Conservation (phyloP, 257 asterid genomes). For the Ajuga chamaepitys region DNA sequence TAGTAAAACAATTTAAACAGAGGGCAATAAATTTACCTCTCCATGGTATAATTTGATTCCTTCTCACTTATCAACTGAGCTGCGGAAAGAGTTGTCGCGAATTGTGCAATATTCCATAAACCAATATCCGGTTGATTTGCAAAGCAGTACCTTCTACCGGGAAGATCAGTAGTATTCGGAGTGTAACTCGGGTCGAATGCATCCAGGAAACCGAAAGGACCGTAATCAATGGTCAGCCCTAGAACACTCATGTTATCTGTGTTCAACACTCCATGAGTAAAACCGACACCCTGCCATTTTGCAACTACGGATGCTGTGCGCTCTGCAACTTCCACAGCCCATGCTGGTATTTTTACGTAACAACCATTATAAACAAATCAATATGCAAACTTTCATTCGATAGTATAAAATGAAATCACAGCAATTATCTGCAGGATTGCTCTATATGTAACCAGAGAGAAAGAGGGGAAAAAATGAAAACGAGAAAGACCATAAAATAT, state of each 20-base stretch:
- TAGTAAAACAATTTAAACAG: background rate
- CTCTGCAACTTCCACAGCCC: conserved; percentile 97
- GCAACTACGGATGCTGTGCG: conserved; percentile 90
- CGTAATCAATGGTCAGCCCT: conserved; percentile 95
- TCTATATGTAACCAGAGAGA: background rate
- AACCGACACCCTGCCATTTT: conserved; percentile 97
- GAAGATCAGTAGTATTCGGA: conserved; percentile 99
- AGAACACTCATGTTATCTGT: conserved; percentile 97
- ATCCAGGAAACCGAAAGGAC: conserved; percentile 96
- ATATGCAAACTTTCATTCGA: conserved; percentile 4
- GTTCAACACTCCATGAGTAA: conserved; percentile 97
- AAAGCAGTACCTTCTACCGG: conserved; percentile 93
- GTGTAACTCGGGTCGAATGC: conserved; percentile 98
- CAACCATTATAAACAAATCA: conserved; percentile 12
- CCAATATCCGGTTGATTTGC: conserved; percentile 99
- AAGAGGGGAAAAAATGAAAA: background rate
- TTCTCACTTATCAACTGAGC: conserved; percentile 72
- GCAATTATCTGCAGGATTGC: background rate
- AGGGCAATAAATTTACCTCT: conserved; percentile 46
- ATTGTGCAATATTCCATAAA: conserved; percentile 90
- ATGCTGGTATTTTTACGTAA: conserved; percentile 52
- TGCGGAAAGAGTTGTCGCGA: conserved; percentile 59
- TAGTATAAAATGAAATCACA: conserved; percentile 4
- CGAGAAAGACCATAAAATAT: background rate
- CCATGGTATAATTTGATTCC: conserved; percentile 81